Conservation (phyloP, 2,329 filamentous ascomycete genomes). For the Arthrobotrys musiformis region DNA sequence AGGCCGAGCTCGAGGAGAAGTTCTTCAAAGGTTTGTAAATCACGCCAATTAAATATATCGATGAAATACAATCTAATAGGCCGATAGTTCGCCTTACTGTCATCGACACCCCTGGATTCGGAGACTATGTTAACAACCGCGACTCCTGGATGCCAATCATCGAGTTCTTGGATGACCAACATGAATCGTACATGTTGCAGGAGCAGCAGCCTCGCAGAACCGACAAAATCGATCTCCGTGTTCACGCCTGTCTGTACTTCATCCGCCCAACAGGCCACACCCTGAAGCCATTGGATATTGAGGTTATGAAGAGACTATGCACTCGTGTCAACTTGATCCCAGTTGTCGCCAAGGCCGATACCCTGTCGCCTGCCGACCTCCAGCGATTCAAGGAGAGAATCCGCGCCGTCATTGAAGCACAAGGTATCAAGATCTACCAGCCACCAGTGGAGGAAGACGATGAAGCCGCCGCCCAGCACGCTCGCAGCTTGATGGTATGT, state of each 20-base stretch:
- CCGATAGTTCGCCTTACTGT: constrained; percentile 90
- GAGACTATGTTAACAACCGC: constrained; percentile 99
- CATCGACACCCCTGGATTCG: constrained; percentile 98
- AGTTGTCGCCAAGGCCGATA: constrained; percentile 98
- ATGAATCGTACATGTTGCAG: constrained; percentile 99
- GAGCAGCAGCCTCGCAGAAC: constrained; percentile 98
- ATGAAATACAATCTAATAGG: constrained; percentile 12
- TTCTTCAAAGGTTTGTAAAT: constrained; percentile 91
- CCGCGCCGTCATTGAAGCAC: constrained; percentile 92
- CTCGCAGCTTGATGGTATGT: constrained; percentile 80
- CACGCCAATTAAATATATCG: not conserved
- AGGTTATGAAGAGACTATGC: constrained; percentile 99
- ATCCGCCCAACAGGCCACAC: constrained; percentile 98
- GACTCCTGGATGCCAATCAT: constrained; percentile 99
- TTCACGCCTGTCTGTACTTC: constrained; percentile 98
- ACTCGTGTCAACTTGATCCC: constrained; percentile 98
- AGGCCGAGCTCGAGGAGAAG: constrained; percentile 99
- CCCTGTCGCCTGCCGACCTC: constrained; percentile 89
- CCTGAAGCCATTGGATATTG: constrained; percentile 97
- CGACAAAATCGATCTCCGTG: constrained; percentile 99
- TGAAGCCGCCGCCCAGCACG: constrained; percentile 93
- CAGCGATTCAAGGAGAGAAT: constrained; percentile 96
- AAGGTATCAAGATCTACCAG: constrained; percentile 99
- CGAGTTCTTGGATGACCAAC: constrained; percentile 99
- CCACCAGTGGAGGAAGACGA: constrained; percentile 98